phyloP scores from a whole-genome alignment of 78 protist species.

The Capsaspora owczarzaki region DNA sequence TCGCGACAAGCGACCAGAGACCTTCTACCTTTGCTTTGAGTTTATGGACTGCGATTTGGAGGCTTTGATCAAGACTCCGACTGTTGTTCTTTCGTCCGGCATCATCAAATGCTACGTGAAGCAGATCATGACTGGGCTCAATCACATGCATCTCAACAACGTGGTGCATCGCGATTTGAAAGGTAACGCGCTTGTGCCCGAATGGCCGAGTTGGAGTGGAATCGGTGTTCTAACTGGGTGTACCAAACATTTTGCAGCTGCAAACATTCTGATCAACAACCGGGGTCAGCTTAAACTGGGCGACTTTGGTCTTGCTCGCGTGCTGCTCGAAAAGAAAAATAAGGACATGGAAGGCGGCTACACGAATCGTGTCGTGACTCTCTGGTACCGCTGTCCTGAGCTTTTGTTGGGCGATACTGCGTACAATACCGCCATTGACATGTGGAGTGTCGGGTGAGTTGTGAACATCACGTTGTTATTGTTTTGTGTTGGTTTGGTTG shows the following conservation, averaged over 20 bases:
- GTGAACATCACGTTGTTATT: not conserved
- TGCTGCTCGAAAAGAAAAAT: not conserved
- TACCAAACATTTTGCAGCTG: too few species aligned
- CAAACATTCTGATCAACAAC: conserved; percentile 25
- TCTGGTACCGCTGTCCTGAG: conserved; percentile 87
- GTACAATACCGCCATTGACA: conserved; percentile 48
- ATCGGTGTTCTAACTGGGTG: too few species aligned
- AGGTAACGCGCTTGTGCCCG: too few species aligned
- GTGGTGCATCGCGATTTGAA: conserved; percentile 35
- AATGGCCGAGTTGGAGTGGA: too few species aligned
- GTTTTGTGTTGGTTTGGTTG: too few species aligned
- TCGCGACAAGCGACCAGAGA: too few species aligned
- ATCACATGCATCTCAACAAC: conserved; percentile 27
- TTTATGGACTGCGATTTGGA: conserved; percentile 19
- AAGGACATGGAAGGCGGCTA: not conserved
- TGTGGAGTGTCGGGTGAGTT: conserved; percentile 64
- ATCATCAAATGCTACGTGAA: conserved; percentile 18
- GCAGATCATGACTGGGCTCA: conserved; percentile 41
- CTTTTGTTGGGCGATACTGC: conserved; percentile 40
- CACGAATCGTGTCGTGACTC: conserved; percentile 56
- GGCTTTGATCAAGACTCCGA: not conserved
- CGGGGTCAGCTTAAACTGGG: conserved; percentile 26
- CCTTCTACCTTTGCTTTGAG: conserved; percentile 20
- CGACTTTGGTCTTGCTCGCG: conserved; percentile 35
- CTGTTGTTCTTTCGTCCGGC: not conserved